A percentile compares a stretch with the other conserved stretches of the same genome.
Evolutionary conservation across 108 stramenopile species (phyloP).

Genomic region (Hondaea fermentalgiana): DNA sequence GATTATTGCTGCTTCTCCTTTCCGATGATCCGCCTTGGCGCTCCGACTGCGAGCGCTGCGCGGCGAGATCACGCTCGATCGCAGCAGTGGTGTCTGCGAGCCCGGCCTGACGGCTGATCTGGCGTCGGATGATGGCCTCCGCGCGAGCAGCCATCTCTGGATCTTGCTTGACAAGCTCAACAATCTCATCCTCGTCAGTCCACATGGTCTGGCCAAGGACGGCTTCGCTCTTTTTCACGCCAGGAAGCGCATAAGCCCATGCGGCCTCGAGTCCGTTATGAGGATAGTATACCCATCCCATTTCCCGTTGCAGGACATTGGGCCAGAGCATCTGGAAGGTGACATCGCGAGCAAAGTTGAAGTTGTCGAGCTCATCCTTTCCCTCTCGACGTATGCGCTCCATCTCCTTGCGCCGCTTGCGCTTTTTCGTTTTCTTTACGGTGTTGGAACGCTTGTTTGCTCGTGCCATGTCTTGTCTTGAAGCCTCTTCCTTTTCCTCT

Average conservation of each 20-base stretch:
- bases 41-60: too few species aligned
- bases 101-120: background rate
- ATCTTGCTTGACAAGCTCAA: background rate
- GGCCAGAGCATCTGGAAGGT: background rate
- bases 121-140: background rate
- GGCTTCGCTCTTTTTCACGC: background rate
- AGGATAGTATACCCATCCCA: background rate
- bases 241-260: background rate
- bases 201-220: background rate
- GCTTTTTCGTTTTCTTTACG: background rate
- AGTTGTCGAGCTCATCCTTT: background rate
- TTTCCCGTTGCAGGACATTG: background rate
- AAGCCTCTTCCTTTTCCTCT: background rate
- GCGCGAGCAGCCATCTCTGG: background rate
- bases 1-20: too few species aligned
- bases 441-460: background rate
- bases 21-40: too few species aligned
- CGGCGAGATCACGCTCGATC: too few species aligned
- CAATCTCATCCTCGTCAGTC: background rate
- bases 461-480: background rate
- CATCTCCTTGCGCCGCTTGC: background rate
- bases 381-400: background rate
- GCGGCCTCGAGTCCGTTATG: background rate
- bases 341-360: background rate
- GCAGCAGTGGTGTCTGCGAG: background rate